A percentile compares a stretch with the other conserved stretches of the same genome.
Evolutionary conservation across 2,329 filamentous ascomycete species (phyloP).

Genomic region (Colletotrichum lindemuthianum): DNA sequence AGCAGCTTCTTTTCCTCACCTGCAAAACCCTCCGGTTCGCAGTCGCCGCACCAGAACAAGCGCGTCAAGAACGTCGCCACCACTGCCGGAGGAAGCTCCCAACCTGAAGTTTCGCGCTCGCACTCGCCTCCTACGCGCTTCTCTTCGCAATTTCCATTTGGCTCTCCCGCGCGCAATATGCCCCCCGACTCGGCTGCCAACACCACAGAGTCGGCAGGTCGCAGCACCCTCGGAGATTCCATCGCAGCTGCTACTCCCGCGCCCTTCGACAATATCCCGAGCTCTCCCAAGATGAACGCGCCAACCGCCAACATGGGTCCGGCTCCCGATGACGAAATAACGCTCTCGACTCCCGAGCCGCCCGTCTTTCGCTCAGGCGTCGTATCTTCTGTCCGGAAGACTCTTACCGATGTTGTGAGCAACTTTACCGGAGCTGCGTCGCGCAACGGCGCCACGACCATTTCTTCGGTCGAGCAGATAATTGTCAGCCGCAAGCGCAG

Average conservation of each 20-base stretch:
- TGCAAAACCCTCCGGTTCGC: constrained; percentile 20
- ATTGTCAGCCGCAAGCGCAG: constrained; percentile 29
- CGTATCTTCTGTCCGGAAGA: constrained; percentile 15
- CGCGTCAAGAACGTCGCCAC: constrained; percentile 16
- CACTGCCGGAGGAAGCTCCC: constrained; percentile 1
- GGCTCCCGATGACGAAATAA: not conserved
- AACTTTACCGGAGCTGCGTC: not conserved
- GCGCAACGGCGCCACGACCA: constrained; percentile 17
- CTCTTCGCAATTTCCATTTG: not conserved
- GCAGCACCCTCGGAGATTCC: constrained; percentile 11
- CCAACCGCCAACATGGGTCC: not conserved
- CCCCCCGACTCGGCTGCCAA: not conserved
- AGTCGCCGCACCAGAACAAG: constrained; percentile 25
- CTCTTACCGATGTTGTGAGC: constrained; percentile 5
- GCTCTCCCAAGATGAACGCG: not conserved
- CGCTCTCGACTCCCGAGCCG: constrained; percentile 19
- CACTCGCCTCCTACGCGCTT: constrained; percentile 11
- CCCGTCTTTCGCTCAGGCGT: not conserved
- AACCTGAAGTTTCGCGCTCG: constrained; percentile 19
- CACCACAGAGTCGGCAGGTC: constrained; percentile 15
- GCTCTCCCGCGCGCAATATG: constrained; percentile 12
- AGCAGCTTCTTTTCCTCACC: constrained; percentile 24
- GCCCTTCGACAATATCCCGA: not conserved
- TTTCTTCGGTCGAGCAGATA: constrained; percentile 23
- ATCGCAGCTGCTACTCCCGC: not conserved